Percentiles rank a stretch among this genome's conserved stretches.
Evolutionary conservation across 2,329 filamentous ascomycete species (phyloP).

Genomic region (Aureobasidium sp.): DNA sequence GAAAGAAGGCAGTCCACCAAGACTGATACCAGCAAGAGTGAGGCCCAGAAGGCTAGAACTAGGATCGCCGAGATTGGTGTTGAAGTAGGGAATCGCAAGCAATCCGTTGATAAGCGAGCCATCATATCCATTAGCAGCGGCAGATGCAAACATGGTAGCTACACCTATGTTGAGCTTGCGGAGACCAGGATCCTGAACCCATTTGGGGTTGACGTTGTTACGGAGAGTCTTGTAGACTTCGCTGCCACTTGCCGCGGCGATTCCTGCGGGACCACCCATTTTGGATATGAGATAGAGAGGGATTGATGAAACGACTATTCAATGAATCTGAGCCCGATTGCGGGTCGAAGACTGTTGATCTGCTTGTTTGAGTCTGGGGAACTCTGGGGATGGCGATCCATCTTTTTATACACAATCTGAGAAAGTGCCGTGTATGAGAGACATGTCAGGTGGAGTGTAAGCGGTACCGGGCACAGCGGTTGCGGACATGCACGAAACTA

Average conservation of each 20-base stretch:
- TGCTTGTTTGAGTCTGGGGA: not conserved
- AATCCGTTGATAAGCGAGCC: constrained; percentile 28
- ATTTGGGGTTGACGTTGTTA: constrained; percentile 20
- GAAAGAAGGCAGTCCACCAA: constrained; percentile 24
- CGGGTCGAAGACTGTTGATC: not conserved
- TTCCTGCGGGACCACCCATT: constrained; percentile 13
- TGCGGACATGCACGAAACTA: not conserved
- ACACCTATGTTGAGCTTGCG: constrained; percentile 21
- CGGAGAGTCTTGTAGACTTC: constrained; percentile 20
- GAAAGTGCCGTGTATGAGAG: not conserved
- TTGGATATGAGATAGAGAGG: not conserved
- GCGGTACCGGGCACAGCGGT: not conserved
- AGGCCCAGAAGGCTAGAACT: constrained; percentile 26
- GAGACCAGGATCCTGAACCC: constrained; percentile 22
- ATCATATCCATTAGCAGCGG: constrained; percentile 27
- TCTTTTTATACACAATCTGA: not conserved
- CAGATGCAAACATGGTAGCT: constrained; percentile 21
- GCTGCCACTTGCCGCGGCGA: constrained; percentile 11
- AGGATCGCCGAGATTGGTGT: constrained; percentile 25
- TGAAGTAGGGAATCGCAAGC: constrained; percentile 33
- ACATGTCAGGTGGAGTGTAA: not conserved
- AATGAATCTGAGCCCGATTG: not conserved
- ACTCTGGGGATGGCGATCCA: not conserved
- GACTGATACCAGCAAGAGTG: constrained; percentile 24
- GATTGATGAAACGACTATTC: not conserved